Evolutionary conservation across 805 yeast genomes (phyloP).

Genomic region (Candida maltosa): DNA sequence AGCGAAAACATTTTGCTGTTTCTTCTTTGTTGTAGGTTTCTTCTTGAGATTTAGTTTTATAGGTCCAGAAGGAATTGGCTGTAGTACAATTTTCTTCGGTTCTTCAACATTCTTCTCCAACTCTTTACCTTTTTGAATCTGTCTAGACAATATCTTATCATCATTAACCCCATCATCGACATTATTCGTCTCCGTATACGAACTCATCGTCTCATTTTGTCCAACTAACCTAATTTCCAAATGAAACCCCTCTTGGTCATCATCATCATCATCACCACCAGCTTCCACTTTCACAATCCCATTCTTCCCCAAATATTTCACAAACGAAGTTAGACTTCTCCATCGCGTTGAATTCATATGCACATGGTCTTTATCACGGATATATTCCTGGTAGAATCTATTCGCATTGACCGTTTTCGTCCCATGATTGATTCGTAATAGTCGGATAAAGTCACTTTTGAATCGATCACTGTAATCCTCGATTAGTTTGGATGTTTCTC

Average conservation of each 20-base stretch:
- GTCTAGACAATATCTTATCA: slow-evolving; percentile 42
- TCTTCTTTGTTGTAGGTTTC: slow-evolving; percentile 8
- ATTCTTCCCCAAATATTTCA: slow-evolving; percentile 53
- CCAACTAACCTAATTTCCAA: slow-evolving; percentile 31
- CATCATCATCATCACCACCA: slow-evolving; percentile 17
- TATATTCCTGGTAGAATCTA: slow-evolving; percentile 85
- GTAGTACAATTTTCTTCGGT: neutral
- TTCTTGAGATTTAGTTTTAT: slow-evolving; percentile 15
- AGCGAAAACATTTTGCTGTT: no score
- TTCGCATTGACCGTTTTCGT: slow-evolving; percentile 78
- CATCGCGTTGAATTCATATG: slow-evolving; percentile 91
- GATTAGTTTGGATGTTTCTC: slow-evolving; percentile 46
- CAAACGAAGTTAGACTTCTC: slow-evolving; percentile 65
- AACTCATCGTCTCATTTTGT: neutral
- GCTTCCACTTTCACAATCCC: slow-evolving; percentile 53
- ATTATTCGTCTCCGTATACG: neutral
- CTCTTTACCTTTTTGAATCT: slow-evolving; percentile 45
- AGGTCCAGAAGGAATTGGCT: slow-evolving; percentile 14
- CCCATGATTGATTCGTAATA: slow-evolving; percentile 71
- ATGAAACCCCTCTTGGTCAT: slow-evolving; percentile 32
- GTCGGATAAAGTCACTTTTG: slow-evolving; percentile 57
- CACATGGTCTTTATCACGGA: slow-evolving; percentile 68
- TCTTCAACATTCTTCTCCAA: slow-evolving; percentile 1
- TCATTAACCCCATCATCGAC: neutral
- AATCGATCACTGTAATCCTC: slow-evolving; percentile 61